Percentiles rank a stretch among this genome's conserved stretches.
These are phyloP conservation scores for Epichloe gansuensis DNA, from an alignment of 2,329 filamentous ascomycete species.

Conservation along the genomic window DNA sequence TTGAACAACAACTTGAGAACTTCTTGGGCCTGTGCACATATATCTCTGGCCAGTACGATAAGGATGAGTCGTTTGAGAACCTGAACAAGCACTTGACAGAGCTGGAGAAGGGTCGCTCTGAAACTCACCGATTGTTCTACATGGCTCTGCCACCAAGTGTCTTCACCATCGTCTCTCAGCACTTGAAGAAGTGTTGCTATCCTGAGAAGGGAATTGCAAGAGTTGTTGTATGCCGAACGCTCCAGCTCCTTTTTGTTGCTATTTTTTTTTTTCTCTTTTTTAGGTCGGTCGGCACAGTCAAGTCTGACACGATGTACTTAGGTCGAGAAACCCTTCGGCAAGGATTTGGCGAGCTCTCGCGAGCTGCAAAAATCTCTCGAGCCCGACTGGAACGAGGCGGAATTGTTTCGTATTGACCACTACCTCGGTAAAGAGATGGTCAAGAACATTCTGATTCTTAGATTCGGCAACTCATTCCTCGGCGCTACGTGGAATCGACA, in stretches of 20 bases:
- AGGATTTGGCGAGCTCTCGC: slow-evolving; percentile 86
- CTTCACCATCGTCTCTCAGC: slow-evolving; percentile 94
- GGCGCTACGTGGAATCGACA: slow-evolving; percentile 98
- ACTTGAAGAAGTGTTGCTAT: slow-evolving; percentile 95
- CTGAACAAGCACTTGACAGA: slow-evolving; percentile 77
- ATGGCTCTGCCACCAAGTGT: slow-evolving; percentile 97
- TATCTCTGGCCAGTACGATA: slow-evolving; percentile 92
- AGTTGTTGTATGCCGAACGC: slow-evolving; percentile 60
- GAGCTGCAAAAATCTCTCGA: slow-evolving; percentile 90
- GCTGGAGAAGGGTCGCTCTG: slow-evolving; percentile 67
- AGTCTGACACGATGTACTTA: slow-evolving; percentile 22
- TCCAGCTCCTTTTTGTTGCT: slow-evolving; percentile 4
- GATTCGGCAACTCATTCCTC: slow-evolving; percentile 98
- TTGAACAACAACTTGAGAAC: slow-evolving; percentile 86
- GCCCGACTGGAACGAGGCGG: slow-evolving; percentile 97
- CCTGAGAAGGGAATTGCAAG: slow-evolving; percentile 80
- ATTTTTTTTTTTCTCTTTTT: not conserved
- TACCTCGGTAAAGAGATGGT: slow-evolving; percentile 99
- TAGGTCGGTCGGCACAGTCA: not conserved
- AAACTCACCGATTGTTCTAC: slow-evolving; percentile 93
- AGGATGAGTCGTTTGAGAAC: slow-evolving; percentile 83
- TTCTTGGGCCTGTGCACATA: slow-evolving; percentile 86
- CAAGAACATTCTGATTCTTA: slow-evolving; percentile 96
- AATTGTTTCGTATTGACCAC: slow-evolving; percentile 98
- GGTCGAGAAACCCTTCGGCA: slow-evolving; percentile 99